A percentile compares a stretch with the other conserved stretches of the same genome.
Conservation (phyloP, 768 basidiomycete species). For the Tylopilus subfusipes region DNA sequence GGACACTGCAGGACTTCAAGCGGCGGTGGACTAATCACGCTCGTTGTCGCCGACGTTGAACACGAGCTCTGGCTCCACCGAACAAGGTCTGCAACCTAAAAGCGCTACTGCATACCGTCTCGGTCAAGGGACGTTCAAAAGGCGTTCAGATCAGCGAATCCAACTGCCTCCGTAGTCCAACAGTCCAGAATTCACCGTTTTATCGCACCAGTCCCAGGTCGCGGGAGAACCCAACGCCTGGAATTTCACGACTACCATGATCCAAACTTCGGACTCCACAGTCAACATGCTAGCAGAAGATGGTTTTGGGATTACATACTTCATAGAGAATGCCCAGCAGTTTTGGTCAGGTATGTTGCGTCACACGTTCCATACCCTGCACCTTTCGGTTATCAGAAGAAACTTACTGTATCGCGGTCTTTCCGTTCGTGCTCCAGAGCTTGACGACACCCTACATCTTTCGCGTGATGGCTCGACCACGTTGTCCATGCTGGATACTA, state of each 20-base stretch:
- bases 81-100: neutral
- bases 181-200: neutral
- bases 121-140: neutral
- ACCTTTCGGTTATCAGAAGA: slow-evolving; percentile 4
- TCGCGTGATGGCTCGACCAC: slow-evolving; percentile 57
- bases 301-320: slow-evolving; percentile 75
- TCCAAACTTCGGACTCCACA: slow-evolving; percentile 16
- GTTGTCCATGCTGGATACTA: slow-evolving; percentile 72
- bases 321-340: slow-evolving; percentile 79
- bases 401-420: slow-evolving; percentile 1
- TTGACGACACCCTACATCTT: slow-evolving; percentile 76
- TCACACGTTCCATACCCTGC: slow-evolving; percentile 1
- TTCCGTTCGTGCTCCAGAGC: slow-evolving; percentile 49
- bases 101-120: neutral
- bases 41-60: slow-evolving; percentile 5
- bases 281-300: slow-evolving; percentile 43
- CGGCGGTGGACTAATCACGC: neutral
- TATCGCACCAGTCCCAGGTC: slow-evolving; percentile 3
- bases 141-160: neutral
- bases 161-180: neutral
- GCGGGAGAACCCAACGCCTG: slow-evolving; percentile 3
- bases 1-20: slow-evolving; percentile 14
- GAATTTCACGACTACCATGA: slow-evolving; percentile 6
- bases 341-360: slow-evolving; percentile 79
- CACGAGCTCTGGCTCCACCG: slow-evolving; percentile 3